Percentiles rank a stretch among this genome's conserved stretches.
phyloP scores from a whole-genome alignment of 2,329 filamentous ascomycete species.

The Pseudogymnoascus sp. region DNA sequence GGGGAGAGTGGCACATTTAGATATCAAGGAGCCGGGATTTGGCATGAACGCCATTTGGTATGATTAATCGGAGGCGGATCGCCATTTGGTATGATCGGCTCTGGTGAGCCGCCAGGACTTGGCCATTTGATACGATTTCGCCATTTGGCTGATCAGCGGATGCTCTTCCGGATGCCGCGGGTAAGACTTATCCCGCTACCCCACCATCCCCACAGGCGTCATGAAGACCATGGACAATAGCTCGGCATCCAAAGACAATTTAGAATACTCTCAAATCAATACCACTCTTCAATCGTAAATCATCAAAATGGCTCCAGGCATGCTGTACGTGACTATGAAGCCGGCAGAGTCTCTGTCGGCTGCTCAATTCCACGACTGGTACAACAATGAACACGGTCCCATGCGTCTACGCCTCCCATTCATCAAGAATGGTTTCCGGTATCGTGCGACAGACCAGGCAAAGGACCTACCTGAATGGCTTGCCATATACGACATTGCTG shows the following conservation, averaged over 20 bases:
- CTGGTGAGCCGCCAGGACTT: background rate
- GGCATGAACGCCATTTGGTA: conserved; percentile 98
- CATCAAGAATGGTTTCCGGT: conserved; percentile 72
- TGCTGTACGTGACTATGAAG: conserved; percentile 84
- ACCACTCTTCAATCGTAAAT: background rate
- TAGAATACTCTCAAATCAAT: background rate
- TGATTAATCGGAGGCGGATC: conserved; percentile 57
- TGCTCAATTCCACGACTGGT: conserved; percentile 81
- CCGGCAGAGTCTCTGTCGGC: conserved; percentile 53
- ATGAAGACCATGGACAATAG: background rate
- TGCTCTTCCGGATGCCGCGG: background rate
- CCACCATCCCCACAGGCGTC: background rate
- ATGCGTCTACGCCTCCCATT: conserved; percentile 68
- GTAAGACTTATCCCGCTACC: background rate
- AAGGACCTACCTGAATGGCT: conserved; percentile 60
- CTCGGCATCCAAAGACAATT: background rate
- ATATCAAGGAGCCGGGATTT: conserved; percentile 81
- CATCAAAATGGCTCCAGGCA: conserved; percentile 42
- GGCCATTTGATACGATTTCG: background rate
- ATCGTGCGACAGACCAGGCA: conserved; percentile 55
- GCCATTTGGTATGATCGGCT: conserved; percentile 82
- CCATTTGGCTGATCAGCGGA: background rate
- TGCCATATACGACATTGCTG: conserved; percentile 74
- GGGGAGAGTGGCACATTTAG: conserved; percentile 66
- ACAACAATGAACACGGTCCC: conserved; percentile 88